Evolutionary conservation across 495 filamentous ascomycete species (phyloP).

Genomic region (Lasiosphaeris hirsuta): DNA sequence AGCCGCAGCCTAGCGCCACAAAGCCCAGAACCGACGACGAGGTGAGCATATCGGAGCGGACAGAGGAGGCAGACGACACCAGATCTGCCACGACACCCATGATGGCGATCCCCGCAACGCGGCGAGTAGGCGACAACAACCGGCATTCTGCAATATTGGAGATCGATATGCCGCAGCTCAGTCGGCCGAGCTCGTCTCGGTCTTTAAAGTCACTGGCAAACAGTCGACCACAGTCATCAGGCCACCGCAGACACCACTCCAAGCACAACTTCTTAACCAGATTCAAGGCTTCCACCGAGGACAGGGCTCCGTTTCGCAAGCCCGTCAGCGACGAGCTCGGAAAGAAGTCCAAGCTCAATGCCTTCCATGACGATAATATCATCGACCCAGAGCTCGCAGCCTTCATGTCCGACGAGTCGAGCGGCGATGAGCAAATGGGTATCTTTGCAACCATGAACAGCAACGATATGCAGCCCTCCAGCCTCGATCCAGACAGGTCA

Average conservation of each 20-base stretch:
- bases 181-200: constrained; percentile 82
- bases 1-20: constrained; percentile 24
- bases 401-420: constrained; percentile 93
- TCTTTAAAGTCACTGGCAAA: constrained; percentile 78
- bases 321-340: constrained; percentile 60
- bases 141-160: constrained; percentile 86
- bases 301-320: constrained; percentile 87
- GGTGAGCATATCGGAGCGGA: constrained; percentile 38
- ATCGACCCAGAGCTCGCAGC: constrained; percentile 95
- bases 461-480: constrained; percentile 39
- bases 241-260: constrained; percentile 80
- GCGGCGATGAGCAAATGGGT: constrained; percentile 86
- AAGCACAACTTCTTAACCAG: constrained; percentile 74
- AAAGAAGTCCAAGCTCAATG: constrained; percentile 66
- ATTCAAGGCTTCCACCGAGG: constrained; percentile 50
- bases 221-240: constrained; percentile 66
- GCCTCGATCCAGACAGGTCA: constrained; percentile 46
- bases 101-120: constrained; percentile 87
- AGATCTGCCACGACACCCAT: constrained; percentile 53
- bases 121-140: constrained; percentile 78
- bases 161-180: constrained; percentile 64
- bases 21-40: constrained; percentile 35
- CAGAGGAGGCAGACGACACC: constrained; percentile 39
- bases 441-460: constrained; percentile 69
- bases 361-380: constrained; percentile 96